These are phyloP conservation scores for Xylariaceae sp. DNA, from an alignment of 2,329 filamentous ascomycete species.

Conservation along the genomic window DNA sequence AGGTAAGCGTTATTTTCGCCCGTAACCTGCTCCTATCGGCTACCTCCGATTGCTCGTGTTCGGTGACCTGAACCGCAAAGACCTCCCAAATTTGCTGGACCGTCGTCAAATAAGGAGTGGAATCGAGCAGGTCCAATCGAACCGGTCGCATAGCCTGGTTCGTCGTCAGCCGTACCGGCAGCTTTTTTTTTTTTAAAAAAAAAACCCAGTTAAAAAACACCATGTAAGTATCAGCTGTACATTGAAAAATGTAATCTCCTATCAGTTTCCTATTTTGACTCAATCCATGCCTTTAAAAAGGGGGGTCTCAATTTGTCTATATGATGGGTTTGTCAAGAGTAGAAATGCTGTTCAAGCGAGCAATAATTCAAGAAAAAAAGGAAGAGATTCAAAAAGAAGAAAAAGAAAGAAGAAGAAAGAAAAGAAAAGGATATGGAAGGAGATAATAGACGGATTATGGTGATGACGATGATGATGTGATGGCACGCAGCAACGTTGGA, in stretches of 20 bases:
- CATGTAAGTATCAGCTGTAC: constrained; percentile 29
- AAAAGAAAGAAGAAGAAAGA: not conserved
- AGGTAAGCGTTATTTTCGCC: constrained; percentile 1
- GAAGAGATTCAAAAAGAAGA: constrained; percentile 15
- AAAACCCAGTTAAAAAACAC: constrained; percentile 6
- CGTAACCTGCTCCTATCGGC: not conserved
- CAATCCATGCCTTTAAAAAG: constrained; percentile 2
- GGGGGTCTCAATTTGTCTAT: not conserved
- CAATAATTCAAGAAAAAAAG: constrained; percentile 1
- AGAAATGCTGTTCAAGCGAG: not conserved
- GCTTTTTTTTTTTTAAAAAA: too few species aligned
- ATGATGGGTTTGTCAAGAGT: not conserved
- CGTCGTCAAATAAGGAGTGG: not conserved
- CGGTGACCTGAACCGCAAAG: not conserved
- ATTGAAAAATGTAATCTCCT: constrained; percentile 18
- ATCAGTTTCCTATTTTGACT: constrained; percentile 15
- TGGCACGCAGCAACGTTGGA: constrained; percentile 4
- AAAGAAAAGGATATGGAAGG: not conserved
- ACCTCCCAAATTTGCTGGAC: not conserved
- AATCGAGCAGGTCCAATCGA: constrained; percentile 22
- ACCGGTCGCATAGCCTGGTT: constrained; percentile 7
- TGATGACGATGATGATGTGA: constrained; percentile 13
- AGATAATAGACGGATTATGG: too few species aligned
- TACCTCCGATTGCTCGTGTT: not conserved
- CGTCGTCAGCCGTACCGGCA: constrained; percentile 21